Evolutionary conservation across 2,329 filamentous ascomycete species (phyloP).

Genomic region (Fusarium sp.): DNA sequence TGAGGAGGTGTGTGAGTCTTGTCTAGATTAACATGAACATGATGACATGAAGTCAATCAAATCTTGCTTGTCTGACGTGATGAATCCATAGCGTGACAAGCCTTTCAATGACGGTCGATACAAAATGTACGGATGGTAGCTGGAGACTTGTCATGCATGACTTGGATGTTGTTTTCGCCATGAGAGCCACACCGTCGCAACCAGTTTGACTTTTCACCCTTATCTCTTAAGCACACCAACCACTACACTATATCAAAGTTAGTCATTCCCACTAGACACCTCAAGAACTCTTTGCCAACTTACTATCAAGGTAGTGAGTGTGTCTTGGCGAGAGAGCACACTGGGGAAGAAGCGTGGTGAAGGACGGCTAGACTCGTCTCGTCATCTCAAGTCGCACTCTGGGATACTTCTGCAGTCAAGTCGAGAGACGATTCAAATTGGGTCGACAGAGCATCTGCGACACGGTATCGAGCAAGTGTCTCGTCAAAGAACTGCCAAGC

Average conservation of each 20-base stretch:
- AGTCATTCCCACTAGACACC: neutral
- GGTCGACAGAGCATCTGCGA: neutral
- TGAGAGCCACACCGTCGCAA: neutral
- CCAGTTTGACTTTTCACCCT: too few relatives aligned
- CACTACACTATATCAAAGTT: neutral
- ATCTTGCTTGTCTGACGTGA: neutral
- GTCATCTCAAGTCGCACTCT: neutral
- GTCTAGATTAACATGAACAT: constrained; percentile 11
- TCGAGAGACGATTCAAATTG: neutral
- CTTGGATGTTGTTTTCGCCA: neutral
- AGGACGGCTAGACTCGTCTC: neutral
- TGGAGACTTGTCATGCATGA: neutral
- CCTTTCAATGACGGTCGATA: neutral
- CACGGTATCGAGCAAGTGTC: neutral
- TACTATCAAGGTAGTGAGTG: neutral
- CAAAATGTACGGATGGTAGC: neutral
- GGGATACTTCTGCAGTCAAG: neutral
- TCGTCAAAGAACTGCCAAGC: neutral
- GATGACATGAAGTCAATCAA: constrained; percentile 17
- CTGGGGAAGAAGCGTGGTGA: neutral
- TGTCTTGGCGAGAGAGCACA: neutral
- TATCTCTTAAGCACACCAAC: neutral
- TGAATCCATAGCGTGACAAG: neutral
- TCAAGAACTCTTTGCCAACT: neutral
- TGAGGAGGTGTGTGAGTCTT: neutral